Evolutionary conservation across 2,329 filamentous ascomycete genomes (phyloP), one percentile per base, ranked within the genome.

Genomic region (Geosmithia flava): DNA sequence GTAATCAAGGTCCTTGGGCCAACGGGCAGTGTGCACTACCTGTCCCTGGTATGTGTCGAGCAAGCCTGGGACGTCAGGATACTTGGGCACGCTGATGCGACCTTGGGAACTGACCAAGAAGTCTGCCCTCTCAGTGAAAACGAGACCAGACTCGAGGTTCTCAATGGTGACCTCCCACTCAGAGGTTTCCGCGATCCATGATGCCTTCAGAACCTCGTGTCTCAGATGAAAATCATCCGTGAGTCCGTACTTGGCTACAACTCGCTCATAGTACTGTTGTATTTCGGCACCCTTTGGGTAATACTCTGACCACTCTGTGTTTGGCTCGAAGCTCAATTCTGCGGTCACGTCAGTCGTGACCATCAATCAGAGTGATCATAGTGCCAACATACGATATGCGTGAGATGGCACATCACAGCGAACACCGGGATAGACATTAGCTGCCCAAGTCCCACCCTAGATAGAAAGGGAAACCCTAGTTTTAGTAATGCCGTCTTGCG

Each of bases 1-100:
- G 0, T 68, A 59, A 69, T 79, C 60, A 65, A 73, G 76, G 0
- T 59, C 57, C 2, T 67, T 61, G 49, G 79, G 66, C 80, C 78
- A 84, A 53, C 80, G 70, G 0, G 79, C 80, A 0, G 79, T 75
- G 53, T 84, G 80, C 17, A 78, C 68, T 0, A 83, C 62, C 0
- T 69, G 52, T 0, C 80, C 80, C 55, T 72, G 67, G 58, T 70
- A 83, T 11, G 33, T 37, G 33, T 37, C 33, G 33, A 13, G 33
- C 23, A 45, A 27, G 1, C 17, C 20, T 7, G 23, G 17, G 17
- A 45, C 3, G 6, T n/a, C 20, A 13, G 44, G 44, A n/a, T n/a
- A 45, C 11, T 45, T 29, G 17, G 44, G 44, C n/a, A 45, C 44
- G 29, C 17, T 45, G 44, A 45, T 29, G 17, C 44, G 20, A 2